Evolutionary conservation across 768 basidiomycete species (phyloP).

Genomic region (Mycena maculata): DNA sequence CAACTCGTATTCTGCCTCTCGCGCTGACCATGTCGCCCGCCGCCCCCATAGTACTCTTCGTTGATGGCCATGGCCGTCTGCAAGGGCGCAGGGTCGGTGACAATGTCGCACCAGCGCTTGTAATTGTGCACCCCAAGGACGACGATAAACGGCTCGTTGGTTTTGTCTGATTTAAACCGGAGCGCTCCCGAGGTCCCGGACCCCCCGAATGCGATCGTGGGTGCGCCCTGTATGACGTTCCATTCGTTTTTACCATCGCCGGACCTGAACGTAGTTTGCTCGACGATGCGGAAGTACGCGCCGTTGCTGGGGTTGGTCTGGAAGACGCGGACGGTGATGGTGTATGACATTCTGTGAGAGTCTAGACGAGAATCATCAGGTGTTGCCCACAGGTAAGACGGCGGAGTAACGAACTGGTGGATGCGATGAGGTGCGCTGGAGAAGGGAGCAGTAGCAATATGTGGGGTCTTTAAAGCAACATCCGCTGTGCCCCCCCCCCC

Average conservation of each 20-base stretch:
- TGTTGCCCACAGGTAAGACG: constrained; percentile 15
- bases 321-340: constrained; percentile 22
- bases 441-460: constrained; percentile 18
- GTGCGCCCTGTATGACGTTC: constrained; percentile 15
- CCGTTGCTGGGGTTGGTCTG: constrained; percentile 17
- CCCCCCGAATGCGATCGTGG: constrained; percentile 9
- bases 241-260: constrained; percentile 11
- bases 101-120: constrained; percentile 22
- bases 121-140: constrained; percentile 14
- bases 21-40: constrained; percentile 9
- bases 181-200: constrained; percentile 16
- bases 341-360: constrained; percentile 16
- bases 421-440: constrained; percentile 18
- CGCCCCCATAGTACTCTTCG: constrained; percentile 16
- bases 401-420: constrained; percentile 14
- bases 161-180: constrained; percentile 20
- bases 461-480: constrained; percentile 11
- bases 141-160: constrained; percentile 11
- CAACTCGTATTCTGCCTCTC: constrained; percentile 16
- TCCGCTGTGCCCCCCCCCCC: constrained; percentile 11
- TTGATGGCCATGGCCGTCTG: constrained; percentile 20
- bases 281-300: constrained; percentile 18
- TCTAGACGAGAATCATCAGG: constrained; percentile 13
- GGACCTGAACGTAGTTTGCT: constrained; percentile 9
- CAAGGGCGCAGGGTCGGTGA: constrained; percentile 12